These are phyloP conservation scores for Dictyostelium intermedium DNA, from an alignment of 78 protist genomes.

Conservation along the genomic window DNA sequence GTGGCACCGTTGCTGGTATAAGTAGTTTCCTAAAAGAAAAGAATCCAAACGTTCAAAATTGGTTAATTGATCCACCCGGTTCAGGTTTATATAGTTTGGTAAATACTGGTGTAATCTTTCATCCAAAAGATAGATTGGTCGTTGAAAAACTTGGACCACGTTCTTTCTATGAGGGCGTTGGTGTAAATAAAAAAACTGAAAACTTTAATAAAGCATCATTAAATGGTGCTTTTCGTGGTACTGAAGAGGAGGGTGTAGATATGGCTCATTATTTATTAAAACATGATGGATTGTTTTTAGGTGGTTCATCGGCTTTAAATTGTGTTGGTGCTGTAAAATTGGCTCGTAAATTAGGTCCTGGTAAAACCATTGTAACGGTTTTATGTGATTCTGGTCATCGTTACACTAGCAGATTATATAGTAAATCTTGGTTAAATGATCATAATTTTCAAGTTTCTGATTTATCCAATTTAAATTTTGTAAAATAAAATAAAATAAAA, in stretches of 20 bases:
- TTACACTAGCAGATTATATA: conserved; percentile 74
- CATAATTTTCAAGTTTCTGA: conserved; percentile 20
- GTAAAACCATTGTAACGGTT: conserved; percentile 86
- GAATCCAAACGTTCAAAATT: background rate
- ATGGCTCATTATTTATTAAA: conserved; percentile 85
- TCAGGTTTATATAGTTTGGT: conserved; percentile 71
- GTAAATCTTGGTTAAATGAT: conserved; percentile 60
- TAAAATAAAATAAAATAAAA: background rate
- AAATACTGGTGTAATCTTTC: conserved; percentile 45
- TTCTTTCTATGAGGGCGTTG: conserved; percentile 71
- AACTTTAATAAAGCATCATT: conserved; percentile 83
- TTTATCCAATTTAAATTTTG: conserved; percentile 10
- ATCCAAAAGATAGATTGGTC: conserved; percentile 46
- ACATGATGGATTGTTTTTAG: conserved; percentile 90
- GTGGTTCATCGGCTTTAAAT: conserved; percentile 87
- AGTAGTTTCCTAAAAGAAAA: conserved; percentile 55
- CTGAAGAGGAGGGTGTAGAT: conserved; percentile 84
- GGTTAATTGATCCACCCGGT: conserved; percentile 70
- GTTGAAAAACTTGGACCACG: conserved; percentile 77
- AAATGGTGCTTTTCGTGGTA: conserved; percentile 75
- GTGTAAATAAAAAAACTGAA: conserved; percentile 74
- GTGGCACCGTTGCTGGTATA: conserved; percentile 92
- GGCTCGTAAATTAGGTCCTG: conserved; percentile 85
- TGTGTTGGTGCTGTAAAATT: conserved; percentile 84
- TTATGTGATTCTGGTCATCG: conserved; percentile 89